Evolutionary conservation across 1,284 basidiomycete species (phyloP).

Genomic region (Sparassis latifolia): DNA sequence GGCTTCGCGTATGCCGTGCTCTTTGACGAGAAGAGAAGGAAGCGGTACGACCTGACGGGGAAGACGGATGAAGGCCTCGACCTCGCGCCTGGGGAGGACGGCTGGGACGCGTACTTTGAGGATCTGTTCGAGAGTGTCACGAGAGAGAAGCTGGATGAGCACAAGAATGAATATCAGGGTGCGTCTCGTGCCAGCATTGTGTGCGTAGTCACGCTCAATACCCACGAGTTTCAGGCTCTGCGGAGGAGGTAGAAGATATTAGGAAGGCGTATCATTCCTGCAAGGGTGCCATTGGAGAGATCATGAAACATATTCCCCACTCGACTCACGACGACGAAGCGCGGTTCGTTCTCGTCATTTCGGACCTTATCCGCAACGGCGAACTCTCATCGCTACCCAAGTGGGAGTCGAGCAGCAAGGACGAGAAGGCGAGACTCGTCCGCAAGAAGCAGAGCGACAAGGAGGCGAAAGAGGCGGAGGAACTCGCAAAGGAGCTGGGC

Average conservation of each 20-base stretch:
- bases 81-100: conserved; percentile 68
- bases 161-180: conserved; percentile 92
- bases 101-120: conserved; percentile 92
- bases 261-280: conserved; percentile 63
- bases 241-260: conserved; percentile 78
- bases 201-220: background rate
- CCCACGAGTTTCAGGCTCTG: conserved; percentile 55
- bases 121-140: conserved; percentile 85
- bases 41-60: conserved; percentile 79
- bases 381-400: conserved; percentile 49
- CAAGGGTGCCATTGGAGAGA: conserved; percentile 67
- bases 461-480: conserved; percentile 84
- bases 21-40: conserved; percentile 68
- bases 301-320: conserved; percentile 83
- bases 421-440: conserved; percentile 70
- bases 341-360: conserved; percentile 71
- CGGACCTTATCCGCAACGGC: conserved; percentile 57
- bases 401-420: conserved; percentile 72
- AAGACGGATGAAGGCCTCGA: conserved; percentile 78
- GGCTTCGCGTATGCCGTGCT: conserved; percentile 89
- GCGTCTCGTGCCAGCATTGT: conserved; percentile 10
- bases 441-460: conserved; percentile 70
- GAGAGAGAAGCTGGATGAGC: conserved; percentile 78
- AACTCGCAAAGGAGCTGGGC: conserved; percentile 80
- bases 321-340: conserved; percentile 77